These are phyloP conservation scores for Suillus bovinus DNA, from an alignment of 768 basidiomycete species.

Conservation along the genomic window DNA sequence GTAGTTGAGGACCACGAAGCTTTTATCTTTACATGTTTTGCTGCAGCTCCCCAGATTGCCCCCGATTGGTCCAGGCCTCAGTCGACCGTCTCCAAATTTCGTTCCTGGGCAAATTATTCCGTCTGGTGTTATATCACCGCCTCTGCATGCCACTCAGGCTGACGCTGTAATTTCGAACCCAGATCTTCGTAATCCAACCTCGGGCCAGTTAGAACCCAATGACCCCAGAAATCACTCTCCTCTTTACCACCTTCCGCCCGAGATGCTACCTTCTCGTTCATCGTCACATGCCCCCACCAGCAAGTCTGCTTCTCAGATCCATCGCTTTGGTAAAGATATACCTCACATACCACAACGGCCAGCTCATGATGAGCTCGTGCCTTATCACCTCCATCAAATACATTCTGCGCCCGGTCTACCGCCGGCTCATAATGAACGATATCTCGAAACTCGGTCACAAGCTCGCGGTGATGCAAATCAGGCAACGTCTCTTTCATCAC, in stretches of 20 bases:
- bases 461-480: slow-evolving; percentile 11
- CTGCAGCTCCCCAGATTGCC: slow-evolving; percentile 15
- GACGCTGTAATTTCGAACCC: slow-evolving; percentile 5
- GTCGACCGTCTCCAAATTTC: slow-evolving; percentile 49
- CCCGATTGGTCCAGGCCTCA: background rate
- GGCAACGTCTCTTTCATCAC: slow-evolving; percentile 7
- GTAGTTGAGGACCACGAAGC: background rate
- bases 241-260: slow-evolving; percentile 5
- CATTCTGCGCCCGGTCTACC: slow-evolving; percentile 19
- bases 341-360: slow-evolving; percentile 12
- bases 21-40: slow-evolving; percentile 13
- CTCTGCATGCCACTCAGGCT: background rate
- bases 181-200: slow-evolving; percentile 9
- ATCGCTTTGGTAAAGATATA: slow-evolving; percentile 12
- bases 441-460: slow-evolving; percentile 11
- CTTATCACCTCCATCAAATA: slow-evolving; percentile 17
- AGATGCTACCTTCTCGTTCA: slow-evolving; percentile 5
- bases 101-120: slow-evolving; percentile 57
- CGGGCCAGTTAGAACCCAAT: slow-evolving; percentile 10
- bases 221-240: slow-evolving; percentile 18
- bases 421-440: slow-evolving; percentile 24
- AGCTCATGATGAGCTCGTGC: slow-evolving; percentile 13
- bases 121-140: background rate
- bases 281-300: slow-evolving; percentile 7
- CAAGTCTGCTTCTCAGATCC: slow-evolving; percentile 16